These are phyloP conservation scores for Blastobotrys aristatus DNA, from an alignment of 1,139 yeast genomes.

Conservation along the genomic window DNA sequence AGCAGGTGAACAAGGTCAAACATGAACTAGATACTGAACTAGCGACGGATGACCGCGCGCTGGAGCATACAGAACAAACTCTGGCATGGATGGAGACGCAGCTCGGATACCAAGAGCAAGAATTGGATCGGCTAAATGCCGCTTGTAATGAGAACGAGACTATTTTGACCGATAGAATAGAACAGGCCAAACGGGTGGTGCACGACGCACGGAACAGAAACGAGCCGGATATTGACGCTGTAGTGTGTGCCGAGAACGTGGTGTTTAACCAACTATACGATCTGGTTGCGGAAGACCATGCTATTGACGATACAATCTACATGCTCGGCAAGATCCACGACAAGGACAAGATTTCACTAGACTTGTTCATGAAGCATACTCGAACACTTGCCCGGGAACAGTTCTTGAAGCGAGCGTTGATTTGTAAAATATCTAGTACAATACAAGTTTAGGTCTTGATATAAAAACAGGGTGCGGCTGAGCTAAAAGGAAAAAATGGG, in stretches of 20 bases:
- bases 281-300: slow-evolving; percentile 59
- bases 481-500: not conserved
- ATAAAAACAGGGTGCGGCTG: not conserved
- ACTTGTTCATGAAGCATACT: slow-evolving; percentile 51
- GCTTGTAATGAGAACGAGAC: slow-evolving; percentile 33
- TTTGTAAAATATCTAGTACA: slow-evolving; percentile 25
- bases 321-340: slow-evolving; percentile 56
- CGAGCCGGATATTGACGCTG: slow-evolving; percentile 40
- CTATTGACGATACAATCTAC: slow-evolving; percentile 63
- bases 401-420: slow-evolving; percentile 42
- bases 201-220: slow-evolving; percentile 28
- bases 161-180: slow-evolving; percentile 30
- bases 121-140: slow-evolving; percentile 27
- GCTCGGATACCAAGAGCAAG: slow-evolving; percentile 29
- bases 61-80: slow-evolving; percentile 24
- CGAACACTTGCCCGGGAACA: slow-evolving; percentile 72
- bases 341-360: slow-evolving; percentile 42
- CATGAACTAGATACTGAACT: slow-evolving; percentile 26
- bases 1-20: slow-evolving; percentile 15
- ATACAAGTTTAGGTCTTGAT: not conserved
- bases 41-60: slow-evolving; percentile 27
- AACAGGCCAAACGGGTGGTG: slow-evolving; percentile 32
- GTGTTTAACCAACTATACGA: slow-evolving; percentile 57
- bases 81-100: slow-evolving; percentile 30
- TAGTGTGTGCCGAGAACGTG: slow-evolving; percentile 43